Base-by-base conservation (phyloP, 345 rosid genomes). In the Theobroma cacao region DNA sequence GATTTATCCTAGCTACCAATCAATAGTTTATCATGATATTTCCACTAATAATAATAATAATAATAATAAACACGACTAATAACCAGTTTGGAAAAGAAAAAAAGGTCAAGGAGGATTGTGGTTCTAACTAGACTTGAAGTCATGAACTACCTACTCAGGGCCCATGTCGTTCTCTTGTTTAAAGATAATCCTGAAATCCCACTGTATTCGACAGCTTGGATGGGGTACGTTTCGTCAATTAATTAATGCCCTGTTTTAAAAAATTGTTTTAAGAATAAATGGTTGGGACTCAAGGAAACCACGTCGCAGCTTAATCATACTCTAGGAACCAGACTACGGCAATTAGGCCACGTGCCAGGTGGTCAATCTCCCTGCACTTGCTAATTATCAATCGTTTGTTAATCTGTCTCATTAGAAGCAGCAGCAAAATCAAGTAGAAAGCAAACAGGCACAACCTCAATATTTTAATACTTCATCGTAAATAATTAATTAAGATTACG, bases 361-460 rank as follows among this genome's bases (percentile, higher is more conserved):
- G 72, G 77, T 76, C 70, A 64, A 77, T 43, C 74, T 64, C 20
- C 61, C 55, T 47, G 70, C 61, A 36, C 65, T 72, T 20, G 20
- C 58, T 53, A 63, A 84, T 80, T 50, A 41, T 15, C 59, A 77
- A 0, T 47, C 8, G 1, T 41, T 43, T 60, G 11, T 71, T 70
- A 45, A 63, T 79, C 75, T 86, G 89, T 82, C 86, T 81, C 89
- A 7, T 52, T n/a, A 13, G 7, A 72, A 80, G 89, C 63, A 81
- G 84, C 88, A 84, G 11, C 55, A 47, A 60, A 22, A 72, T 66
- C 14, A 66, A 38, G 36, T 72, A 69, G 61, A 75, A 41, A 40
- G 28, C 7, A 15, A 7, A 28, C 45, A 38, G 3, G 41, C 36
- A 2, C 24, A 18, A 41, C 0, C 50, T 30, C 31, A 7, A 9